phyloP scores from a whole-genome alignment of 2,329 filamentous ascomycete genomes.

The Neopestalotiopsis sp. region DNA sequence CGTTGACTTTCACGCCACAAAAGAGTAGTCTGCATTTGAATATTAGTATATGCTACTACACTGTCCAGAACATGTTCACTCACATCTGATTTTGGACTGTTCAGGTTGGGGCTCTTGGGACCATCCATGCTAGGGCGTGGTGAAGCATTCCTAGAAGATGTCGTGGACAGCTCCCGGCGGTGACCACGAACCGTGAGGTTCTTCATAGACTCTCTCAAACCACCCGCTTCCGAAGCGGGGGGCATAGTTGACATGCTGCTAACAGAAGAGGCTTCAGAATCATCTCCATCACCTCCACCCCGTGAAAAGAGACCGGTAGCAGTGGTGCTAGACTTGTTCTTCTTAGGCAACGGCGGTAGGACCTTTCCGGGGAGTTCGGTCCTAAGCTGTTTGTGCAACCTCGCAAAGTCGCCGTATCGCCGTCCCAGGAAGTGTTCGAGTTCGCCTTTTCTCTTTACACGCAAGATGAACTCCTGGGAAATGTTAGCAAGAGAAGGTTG shows the following conservation, averaged over 20 bases:
- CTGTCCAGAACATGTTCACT: conserved; percentile 14
- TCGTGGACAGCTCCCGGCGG: conserved; percentile 41
- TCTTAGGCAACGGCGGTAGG: conserved; percentile 83
- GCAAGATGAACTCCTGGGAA: conserved; percentile 82
- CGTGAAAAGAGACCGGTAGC: conserved; percentile 60
- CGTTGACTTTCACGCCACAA: conserved; percentile 89
- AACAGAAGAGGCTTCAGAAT: conserved; percentile 79
- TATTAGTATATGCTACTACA: conserved; percentile 18
- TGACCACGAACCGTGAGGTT: conserved; percentile 50
- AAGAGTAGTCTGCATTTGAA: conserved; percentile 53
- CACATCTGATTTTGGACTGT: conserved; percentile 36
- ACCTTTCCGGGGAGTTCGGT: conserved; percentile 90
- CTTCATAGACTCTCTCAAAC: conserved; percentile 39
- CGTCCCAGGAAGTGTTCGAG: conserved; percentile 81
- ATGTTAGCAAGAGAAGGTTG: neutral
- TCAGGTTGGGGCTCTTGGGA: conserved; percentile 35
- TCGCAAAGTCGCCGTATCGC: conserved; percentile 86
- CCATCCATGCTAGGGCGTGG: conserved; percentile 52
- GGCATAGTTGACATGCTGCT: conserved; percentile 78
- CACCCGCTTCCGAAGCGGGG: conserved; percentile 31
- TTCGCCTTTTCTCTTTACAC: conserved; percentile 79
- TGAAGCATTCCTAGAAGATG: conserved; percentile 37
- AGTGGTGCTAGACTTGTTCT: conserved; percentile 83
- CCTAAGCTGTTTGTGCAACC: conserved; percentile 78
- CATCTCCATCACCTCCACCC: conserved; percentile 59